Base-by-base conservation (phyloP, 2,329 filamentous ascomycete genomes). In the Nemania sp. region DNA sequence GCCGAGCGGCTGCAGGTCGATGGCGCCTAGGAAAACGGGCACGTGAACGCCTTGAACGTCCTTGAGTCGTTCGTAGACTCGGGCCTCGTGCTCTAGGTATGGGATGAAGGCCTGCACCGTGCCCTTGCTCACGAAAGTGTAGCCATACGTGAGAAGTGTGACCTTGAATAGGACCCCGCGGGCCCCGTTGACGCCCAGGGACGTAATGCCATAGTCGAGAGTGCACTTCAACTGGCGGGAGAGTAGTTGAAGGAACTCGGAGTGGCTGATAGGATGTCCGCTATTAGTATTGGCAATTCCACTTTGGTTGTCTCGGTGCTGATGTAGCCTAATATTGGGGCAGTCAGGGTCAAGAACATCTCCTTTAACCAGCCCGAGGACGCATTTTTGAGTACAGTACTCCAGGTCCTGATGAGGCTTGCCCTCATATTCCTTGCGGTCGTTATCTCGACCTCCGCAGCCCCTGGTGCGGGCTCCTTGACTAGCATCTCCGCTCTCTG, bases 51-150 rank as follows among this genome's bases (percentile, higher is more conserved):
- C 76, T 67, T 80, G 73, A 34, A 76, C 35, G 12, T 66, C 52
- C 49, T 61, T n/a, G 0, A 79, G 69, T 15, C 69, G 70, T 7
- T 65, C 5, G 59, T 80, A 80, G 1, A 79, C 68, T 1, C 46
- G 45, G 50, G 57, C 70, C 63, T 80, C 74, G 43, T 77, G 68
- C 60, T 74, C 45, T 13, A 79, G 73, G 60, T 75, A 69, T 1
- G 50, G 15, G 40, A 74, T 63, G 32, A 76, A 76, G 15, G 55
- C 71, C 18, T 20, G 29, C 2, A 75, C 67, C 1, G 73, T 80
- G 25, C 75, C 75, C 66, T 82, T 82, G 50, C 73, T 68, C 32
- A 78, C 67, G 45, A 81, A 76, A 1, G 74, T 79, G 68, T 81
- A 81, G 58, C 78, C 74, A 61, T 80, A 74, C 2, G 58, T 68